Evolutionary conservation across 163 green algal genomes (phyloP).

Genomic region (Scenedesmus sp.): DNA sequence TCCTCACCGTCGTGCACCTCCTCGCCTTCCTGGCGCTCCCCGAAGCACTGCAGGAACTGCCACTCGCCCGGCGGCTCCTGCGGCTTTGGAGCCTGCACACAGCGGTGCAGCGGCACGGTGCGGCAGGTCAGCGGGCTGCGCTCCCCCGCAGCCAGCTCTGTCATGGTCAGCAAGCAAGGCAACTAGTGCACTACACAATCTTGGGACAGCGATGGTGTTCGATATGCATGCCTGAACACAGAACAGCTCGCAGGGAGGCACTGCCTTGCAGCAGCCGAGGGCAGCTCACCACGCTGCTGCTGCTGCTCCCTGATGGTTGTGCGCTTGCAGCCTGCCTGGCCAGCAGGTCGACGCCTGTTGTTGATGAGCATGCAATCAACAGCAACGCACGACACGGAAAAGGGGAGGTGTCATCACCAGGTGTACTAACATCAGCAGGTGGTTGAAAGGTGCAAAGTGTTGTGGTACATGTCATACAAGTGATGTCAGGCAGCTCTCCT

Average conservation of each 20-base stretch:
- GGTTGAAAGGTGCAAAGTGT: no score
- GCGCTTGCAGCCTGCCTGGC: not conserved
- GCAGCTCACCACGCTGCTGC: not conserved
- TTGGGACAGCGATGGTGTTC: no score
- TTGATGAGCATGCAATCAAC: not conserved
- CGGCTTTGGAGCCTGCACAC: not conserved
- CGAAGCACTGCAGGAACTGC: constrained; percentile 98
- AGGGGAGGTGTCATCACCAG: not conserved
- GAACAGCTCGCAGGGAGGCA: not conserved
- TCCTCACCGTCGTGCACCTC: constrained; percentile 94
- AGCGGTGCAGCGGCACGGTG: not conserved
- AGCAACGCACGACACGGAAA: not conserved
- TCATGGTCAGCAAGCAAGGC: no score
- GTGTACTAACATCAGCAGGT: not conserved
- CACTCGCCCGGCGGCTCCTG: constrained; percentile 75
- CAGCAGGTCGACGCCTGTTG: not conserved
- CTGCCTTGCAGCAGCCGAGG: not conserved
- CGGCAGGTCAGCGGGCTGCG: no score
- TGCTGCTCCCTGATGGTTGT: not conserved
- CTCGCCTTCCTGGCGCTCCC: constrained; percentile 91
- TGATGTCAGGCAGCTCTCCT: no score
- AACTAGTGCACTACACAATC: no score
- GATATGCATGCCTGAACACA: not conserved
- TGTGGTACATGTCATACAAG: no score
- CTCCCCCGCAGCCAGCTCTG: no score